A percentile compares a stretch with the other conserved stretches of the same genome.
Conservation (phyloP, 208 protist species). For the Kentomonas sorsogonicus region DNA sequence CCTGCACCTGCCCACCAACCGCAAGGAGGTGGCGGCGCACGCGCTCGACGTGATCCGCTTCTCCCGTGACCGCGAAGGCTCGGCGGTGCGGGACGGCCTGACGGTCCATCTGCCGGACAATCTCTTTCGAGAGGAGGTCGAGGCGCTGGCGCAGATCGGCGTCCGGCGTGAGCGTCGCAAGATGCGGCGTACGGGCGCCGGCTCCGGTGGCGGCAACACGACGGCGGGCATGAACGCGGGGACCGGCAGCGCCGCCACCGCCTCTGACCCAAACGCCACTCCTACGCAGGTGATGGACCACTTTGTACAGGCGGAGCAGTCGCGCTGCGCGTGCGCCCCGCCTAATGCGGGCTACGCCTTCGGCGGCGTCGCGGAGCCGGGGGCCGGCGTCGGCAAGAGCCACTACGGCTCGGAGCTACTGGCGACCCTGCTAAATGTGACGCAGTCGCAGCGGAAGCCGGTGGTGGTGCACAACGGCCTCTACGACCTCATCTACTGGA, state of each 20-base stretch:
- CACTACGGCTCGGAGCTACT: conserved; percentile 39
- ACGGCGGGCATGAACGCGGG: no score
- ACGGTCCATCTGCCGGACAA: conserved; percentile 7
- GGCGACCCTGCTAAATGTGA: conserved; percentile 28
- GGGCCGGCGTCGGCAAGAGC: conserved; percentile 1
- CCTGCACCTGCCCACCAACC: conserved; percentile 7
- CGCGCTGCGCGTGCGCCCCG: background rate
- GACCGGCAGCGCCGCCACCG: no score
- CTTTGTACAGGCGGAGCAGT: background rate
- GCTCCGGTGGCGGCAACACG: no score
- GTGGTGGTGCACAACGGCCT: conserved; percentile 61
- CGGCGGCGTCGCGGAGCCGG: background rate
- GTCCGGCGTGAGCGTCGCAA: conserved; percentile 1
- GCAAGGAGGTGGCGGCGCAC: no score
- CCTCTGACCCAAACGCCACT: no score
- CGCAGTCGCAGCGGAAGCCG: conserved; percentile 28
- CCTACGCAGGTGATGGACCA: conserved; percentile 9
- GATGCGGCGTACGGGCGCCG: no score
- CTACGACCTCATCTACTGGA: conserved; percentile 55
- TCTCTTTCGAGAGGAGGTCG: conserved; percentile 13
- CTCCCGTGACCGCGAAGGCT: conserved; percentile 13
- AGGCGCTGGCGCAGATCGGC: conserved; percentile 19
- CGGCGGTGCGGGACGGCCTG: conserved; percentile 4
- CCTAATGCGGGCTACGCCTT: background rate
- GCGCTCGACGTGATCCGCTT: conserved; percentile 12